These are phyloP conservation scores for Polytrichum formosum DNA, from an alignment of 225 moss, liverwort and hornwort species.

Conservation along the genomic window DNA sequence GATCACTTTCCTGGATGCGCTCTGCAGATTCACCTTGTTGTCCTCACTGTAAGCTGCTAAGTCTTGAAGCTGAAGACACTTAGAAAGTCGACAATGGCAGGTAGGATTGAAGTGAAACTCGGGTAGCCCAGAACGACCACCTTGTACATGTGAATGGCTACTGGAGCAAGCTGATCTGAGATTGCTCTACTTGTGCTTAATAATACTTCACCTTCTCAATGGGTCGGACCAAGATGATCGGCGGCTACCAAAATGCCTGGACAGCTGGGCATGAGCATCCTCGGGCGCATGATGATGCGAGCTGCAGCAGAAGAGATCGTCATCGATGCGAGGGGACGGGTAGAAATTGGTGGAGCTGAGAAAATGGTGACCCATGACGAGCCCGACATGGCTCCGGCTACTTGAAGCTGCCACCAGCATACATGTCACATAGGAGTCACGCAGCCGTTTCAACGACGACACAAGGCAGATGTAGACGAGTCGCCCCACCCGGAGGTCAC, in stretches of 20 bases:
- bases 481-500: conserved; percentile 1
- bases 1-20: too few relatives aligned
- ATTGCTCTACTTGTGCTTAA: too few relatives aligned
- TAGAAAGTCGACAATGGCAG: too few relatives aligned
- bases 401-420: conserved; percentile 12
- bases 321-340: conserved; percentile 10
- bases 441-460: conserved; percentile 6
- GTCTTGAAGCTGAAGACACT: too few relatives aligned
- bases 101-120: too few relatives aligned
- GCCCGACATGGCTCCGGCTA: conserved; percentile 10
- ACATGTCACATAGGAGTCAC: conserved; percentile 9
- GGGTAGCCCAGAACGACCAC: too few relatives aligned
- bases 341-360: conserved; percentile 6
- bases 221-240: conserved; percentile 1
- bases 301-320: conserved; percentile 2
- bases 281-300: too few relatives aligned
- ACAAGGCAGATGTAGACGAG: conserved; percentile 9
- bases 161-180: too few relatives aligned
- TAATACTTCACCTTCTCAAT: not conserved
- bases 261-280: not conserved
- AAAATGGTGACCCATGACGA: conserved; percentile 13
- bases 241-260: not conserved
- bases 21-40: too few relatives aligned
- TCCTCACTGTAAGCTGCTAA: too few relatives aligned
- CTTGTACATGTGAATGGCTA: too few relatives aligned